Conservation (phyloP, 2,329 filamentous ascomycete species). For the Colletotrichum orbiculare region DNA sequence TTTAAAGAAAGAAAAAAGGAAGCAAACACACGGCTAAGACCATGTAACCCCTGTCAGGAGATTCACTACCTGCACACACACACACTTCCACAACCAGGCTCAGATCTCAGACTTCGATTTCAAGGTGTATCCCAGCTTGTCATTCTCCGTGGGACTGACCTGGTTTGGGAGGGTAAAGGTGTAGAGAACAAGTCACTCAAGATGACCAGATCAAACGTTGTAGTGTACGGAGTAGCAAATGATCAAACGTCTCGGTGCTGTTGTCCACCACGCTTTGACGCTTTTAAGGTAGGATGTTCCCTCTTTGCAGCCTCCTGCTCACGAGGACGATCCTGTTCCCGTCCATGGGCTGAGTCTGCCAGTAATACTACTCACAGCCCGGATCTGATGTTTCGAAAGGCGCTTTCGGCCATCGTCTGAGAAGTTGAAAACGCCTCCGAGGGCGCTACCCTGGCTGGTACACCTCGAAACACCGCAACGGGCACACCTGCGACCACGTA, state of each 20-base stretch:
- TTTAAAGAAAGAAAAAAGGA: constrained; percentile 28
- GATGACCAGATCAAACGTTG: constrained; percentile 36
- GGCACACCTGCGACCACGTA: constrained; percentile 11
- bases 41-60: constrained; percentile 32
- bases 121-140: no score
- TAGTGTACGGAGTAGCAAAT: constrained; percentile 49
- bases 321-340: constrained; percentile 31
- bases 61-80: background rate
- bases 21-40: constrained; percentile 16
- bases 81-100: no score
- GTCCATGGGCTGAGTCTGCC: constrained; percentile 15
- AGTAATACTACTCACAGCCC: constrained; percentile 15
- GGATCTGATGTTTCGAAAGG: constrained; percentile 36
- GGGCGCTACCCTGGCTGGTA: constrained; percentile 25
- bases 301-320: constrained; percentile 13
- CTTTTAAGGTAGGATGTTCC: constrained; percentile 27
- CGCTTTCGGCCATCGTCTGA: constrained; percentile 36
- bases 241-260: constrained; percentile 54
- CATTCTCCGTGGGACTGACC: no score
- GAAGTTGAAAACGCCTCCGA: constrained; percentile 24
- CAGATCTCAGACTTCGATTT: no score
- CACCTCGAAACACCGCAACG: constrained; percentile 16
- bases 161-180: background rate
- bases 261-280: constrained; percentile 38
- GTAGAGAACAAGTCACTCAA: background rate